These are phyloP conservation scores for Phialophora chinensis DNA, from an alignment of 2,329 filamentous ascomycete species.

Conservation along the genomic window DNA sequence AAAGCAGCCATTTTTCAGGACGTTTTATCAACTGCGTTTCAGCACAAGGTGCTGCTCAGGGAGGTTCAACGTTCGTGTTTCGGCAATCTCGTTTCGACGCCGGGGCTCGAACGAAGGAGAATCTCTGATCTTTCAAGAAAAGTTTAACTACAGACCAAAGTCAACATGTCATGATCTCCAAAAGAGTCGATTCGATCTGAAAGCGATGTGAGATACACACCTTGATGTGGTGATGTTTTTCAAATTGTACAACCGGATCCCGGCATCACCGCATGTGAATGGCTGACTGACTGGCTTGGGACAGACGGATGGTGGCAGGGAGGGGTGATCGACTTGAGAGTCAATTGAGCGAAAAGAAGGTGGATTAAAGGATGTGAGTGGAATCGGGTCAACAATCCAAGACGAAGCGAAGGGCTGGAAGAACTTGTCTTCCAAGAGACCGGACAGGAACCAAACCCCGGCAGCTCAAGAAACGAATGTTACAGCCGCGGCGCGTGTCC, in stretches of 20 bases:
- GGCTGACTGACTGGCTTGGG: neutral
- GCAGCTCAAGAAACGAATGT: slow-evolving; percentile 35
- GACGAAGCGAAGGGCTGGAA: slow-evolving; percentile 29
- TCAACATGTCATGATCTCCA: slow-evolving; percentile 10
- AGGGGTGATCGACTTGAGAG: neutral
- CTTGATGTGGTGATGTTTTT: slow-evolving; percentile 12
- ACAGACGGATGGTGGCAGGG: neutral
- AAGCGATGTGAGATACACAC: slow-evolving; percentile 14
- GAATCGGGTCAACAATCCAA: slow-evolving; percentile 21
- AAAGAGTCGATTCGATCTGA: neutral
- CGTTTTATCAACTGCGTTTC: slow-evolving; percentile 19
- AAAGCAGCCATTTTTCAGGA: slow-evolving; percentile 76
- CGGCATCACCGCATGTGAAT: slow-evolving; percentile 22
- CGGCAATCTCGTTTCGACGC: slow-evolving; percentile 14
- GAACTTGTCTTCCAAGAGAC: slow-evolving; percentile 16
- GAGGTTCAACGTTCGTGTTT: slow-evolving; percentile 4
- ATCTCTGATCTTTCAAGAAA: slow-evolving; percentile 1
- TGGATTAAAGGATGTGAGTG: slow-evolving; percentile 20
- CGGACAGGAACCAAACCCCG: slow-evolving; percentile 7
- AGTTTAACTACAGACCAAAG: slow-evolving; percentile 5
- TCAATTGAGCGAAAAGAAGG: slow-evolving; percentile 27
- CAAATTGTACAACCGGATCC: slow-evolving; percentile 16
- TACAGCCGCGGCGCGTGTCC: slow-evolving; percentile 30
- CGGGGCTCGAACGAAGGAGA: slow-evolving; percentile 18
- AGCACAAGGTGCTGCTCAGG: slow-evolving; percentile 3